These are phyloP conservation scores for Carallia brachiata DNA, from an alignment of 345 rosid species.

Conservation along the genomic window DNA sequence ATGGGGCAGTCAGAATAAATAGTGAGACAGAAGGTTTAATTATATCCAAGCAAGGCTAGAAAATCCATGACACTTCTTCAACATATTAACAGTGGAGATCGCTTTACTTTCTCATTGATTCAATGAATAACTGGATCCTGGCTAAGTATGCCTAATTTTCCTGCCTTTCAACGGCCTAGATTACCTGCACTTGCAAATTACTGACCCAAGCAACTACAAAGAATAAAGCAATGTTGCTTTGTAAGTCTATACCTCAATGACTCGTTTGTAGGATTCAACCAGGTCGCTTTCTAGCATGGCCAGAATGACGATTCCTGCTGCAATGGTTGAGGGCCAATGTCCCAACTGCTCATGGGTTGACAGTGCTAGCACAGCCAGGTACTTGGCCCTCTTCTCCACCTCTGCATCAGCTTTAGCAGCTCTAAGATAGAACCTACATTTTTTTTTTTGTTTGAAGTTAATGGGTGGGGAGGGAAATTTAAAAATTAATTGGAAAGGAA, in stretches of 20 bases:
- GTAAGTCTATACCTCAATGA: conserved; percentile 51
- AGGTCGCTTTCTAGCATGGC: conserved; percentile 50
- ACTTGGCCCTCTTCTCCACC: conserved; percentile 62
- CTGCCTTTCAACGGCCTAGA: too few relatives aligned
- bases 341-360: conserved; percentile 67
- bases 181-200: neutral
- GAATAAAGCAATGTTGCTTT: neutral
- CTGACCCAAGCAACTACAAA: neutral
- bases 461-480: neutral
- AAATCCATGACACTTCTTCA: too few relatives aligned
- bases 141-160: too few relatives aligned
- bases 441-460: neutral
- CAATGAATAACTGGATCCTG: too few relatives aligned
- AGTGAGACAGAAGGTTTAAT: too few relatives aligned
- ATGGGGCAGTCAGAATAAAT: too few relatives aligned
- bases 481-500: neutral
- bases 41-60: too few relatives aligned
- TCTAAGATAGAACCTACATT: conserved; percentile 74
- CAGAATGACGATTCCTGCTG: conserved; percentile 75
- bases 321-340: conserved; percentile 86
- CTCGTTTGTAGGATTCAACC: conserved; percentile 46
- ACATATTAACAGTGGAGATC: too few relatives aligned
- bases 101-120: too few relatives aligned
- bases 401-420: conserved; percentile 65
- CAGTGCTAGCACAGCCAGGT: conserved; percentile 59